phyloP scores from a whole-genome alignment of 208 protist genomes.

The Trypanosoma lewisi region DNA sequence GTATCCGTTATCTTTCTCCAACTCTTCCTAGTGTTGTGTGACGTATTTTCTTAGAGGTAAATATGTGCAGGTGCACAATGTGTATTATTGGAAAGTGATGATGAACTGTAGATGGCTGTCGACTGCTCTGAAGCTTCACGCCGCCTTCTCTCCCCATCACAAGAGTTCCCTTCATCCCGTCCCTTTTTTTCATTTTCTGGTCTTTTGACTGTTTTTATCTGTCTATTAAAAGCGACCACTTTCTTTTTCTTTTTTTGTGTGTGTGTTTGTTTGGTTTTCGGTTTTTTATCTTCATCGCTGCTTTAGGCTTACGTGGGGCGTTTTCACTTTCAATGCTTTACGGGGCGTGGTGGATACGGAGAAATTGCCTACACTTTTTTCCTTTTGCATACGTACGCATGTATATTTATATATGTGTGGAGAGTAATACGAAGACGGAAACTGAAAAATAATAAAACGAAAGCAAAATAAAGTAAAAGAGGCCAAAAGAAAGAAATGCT shows the following conservation, averaged over 20 bases:
- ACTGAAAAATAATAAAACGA: no score
- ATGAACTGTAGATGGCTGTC: no score
- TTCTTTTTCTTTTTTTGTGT: slow-evolving; percentile 23
- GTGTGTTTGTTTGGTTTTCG: slow-evolving; percentile 27
- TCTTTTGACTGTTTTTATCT: slow-evolving; percentile 11
- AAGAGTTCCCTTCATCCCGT: not conserved
- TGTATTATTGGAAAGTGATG: no score
- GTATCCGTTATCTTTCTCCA: no score
- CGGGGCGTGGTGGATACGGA: not conserved
- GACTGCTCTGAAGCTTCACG: no score
- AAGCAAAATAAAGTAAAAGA: no score
- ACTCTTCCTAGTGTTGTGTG: no score
- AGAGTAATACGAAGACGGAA: not conserved
- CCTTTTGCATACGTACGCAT: not conserved
- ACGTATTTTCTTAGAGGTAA: no score
- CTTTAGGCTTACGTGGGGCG: not conserved
- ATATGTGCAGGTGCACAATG: no score
- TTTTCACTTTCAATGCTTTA: not conserved
- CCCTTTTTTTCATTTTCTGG: slow-evolving; percentile 12
- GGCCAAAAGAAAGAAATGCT: no score
- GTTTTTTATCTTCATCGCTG: not conserved
- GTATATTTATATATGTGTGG: not conserved
- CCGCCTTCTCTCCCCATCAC: no score
- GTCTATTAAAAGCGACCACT: slow-evolving; percentile 4
- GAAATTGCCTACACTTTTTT: no score